Evolutionary conservation across 768 basidiomycete genomes (phyloP), one percentile per base, ranked within the genome.

Genomic region (Termitomyces sp.): DNA sequence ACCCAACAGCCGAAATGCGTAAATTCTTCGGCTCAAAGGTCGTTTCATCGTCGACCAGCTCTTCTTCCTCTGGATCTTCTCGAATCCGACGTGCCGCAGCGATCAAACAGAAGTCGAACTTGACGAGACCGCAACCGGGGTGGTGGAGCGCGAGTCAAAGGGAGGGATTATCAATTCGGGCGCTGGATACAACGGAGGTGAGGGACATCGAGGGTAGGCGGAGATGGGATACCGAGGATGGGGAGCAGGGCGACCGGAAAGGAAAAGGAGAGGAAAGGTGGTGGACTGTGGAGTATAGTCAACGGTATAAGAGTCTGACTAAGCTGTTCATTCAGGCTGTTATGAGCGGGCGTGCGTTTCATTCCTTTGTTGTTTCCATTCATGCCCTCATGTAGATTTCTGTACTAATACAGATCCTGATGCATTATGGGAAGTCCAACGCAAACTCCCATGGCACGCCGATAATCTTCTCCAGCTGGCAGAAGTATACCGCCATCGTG

Each of bases 1-100:
- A 98, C 60, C 78, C 86, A 11, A 94, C 96, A 57, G 88, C 88
- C 0, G 97, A 99, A 67, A 82, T 98, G 72, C 85, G 89, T 54
- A 88, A 85, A 60, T 96, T 98, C 78, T 99, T 99, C 66, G 96
- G 96, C 2, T 81, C 91, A 19, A 90, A 87, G 64, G 94, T 97
- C 56, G 81, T 98, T 9, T 76, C 78, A n/a, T 83, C 87, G 2
- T 79, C 77, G 28, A 69, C 71, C 0, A 68, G 70, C 1, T 58
- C 70, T 1, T 65, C 68, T 4, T 61, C 75, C 0, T 56, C 78
- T 3, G 66, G 74, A 14, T 58, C 73, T 21, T 66, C 73, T 3
- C 76, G 3, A 53, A 16, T 68, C 0, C 67, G 71, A 51, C 67
- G 40, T 3, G 77, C 75, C 9, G 60, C 70, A 21, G 54, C 43